These are phyloP conservation scores for Rhipidocladum racemiflorum DNA, from an alignment of 176 grass and related monocot genomes.

Conservation along the genomic window DNA sequence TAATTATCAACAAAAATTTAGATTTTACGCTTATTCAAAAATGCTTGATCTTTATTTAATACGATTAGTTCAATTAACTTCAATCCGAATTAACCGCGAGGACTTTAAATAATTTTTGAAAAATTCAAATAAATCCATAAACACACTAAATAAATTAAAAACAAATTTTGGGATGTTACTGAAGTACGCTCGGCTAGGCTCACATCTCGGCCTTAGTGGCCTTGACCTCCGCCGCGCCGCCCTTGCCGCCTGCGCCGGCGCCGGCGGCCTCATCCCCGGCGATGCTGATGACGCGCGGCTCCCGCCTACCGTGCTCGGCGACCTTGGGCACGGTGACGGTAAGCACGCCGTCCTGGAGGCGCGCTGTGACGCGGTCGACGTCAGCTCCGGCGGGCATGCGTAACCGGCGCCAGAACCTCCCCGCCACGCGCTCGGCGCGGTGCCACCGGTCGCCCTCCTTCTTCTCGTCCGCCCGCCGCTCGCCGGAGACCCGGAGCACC, in stretches of 20 bases:
- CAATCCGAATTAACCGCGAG: no score
- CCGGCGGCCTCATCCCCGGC: not conserved
- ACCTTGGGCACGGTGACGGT: conserved; percentile 42
- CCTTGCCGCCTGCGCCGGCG: not conserved
- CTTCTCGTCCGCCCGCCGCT: conserved; percentile 35
- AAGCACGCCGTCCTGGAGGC: conserved; percentile 38
- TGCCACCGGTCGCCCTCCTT: conserved; percentile 49
- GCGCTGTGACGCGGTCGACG: not conserved
- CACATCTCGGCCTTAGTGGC: conserved; percentile 33
- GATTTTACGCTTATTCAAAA: no score
- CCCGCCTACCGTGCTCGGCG: conserved; percentile 10
- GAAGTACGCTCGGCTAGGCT: not conserved
- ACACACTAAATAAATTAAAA: no score
- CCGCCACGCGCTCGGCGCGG: conserved; percentile 44
- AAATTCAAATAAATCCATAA: no score
- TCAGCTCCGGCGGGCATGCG: conserved; percentile 33
- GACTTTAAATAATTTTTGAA: no score
- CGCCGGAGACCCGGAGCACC: conserved; percentile 53
- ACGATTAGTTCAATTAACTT: no score
- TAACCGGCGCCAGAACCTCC: conserved; percentile 51
- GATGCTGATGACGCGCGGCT: conserved; percentile 44
- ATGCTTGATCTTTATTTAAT: no score
- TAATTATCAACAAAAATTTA: no score
- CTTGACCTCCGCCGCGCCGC: conserved; percentile 28
- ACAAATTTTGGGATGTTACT: no score